Base-by-base conservation (phyloP, 495 filamentous ascomycete genomes). In the Cercophora sp. region DNA sequence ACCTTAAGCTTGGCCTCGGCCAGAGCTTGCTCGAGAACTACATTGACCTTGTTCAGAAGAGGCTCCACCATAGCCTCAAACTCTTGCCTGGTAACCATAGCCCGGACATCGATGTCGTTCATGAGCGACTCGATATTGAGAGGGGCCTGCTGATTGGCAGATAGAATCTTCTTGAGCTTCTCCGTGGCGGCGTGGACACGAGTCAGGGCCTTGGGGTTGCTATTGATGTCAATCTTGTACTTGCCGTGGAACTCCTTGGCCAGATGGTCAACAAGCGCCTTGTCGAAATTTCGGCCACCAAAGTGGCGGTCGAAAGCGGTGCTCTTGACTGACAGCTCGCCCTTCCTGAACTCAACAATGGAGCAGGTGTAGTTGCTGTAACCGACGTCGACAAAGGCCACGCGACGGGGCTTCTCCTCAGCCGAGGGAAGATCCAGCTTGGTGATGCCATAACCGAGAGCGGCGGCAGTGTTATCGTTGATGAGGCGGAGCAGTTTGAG, bases 91-190 rank as follows among this genome's bases (percentile, higher is more conserved):
- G 92, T 97, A 59, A 97, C 79, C 80, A 94, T 84, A 37, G 86
- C 76, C 18, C 81, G 82, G 19, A 96, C 94, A 69, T 99, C 93
- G 27, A 92, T 75, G 66, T 99, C 93, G 66, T 97, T 92, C 93
- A 99, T 97, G 55, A 97, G 78, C 16, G 93, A 96, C 79, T 99
- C 93, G 62, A 99, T 96, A 76, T 88, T 96, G 64, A 99, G 60
- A n/a, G 93, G 94, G 3, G 91, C 93, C 58, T 84, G 80, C 43
- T 91, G 85, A 71, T 97, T 97, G 61, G 93, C 93, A 11, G 94
- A 97, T 50, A 99, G 80, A 48, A 99, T 85, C 82, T 97, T 97
- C 89, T 99, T 99, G 65, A 96, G 68, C 82, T 96, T 97, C 80
- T 99, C 93, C 43, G 89, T 87, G 40, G 87, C 91, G 48, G 89